Base-by-base conservation (phyloP, 495 filamentous ascomycete species). In the Glutinoglossum americanum region DNA sequence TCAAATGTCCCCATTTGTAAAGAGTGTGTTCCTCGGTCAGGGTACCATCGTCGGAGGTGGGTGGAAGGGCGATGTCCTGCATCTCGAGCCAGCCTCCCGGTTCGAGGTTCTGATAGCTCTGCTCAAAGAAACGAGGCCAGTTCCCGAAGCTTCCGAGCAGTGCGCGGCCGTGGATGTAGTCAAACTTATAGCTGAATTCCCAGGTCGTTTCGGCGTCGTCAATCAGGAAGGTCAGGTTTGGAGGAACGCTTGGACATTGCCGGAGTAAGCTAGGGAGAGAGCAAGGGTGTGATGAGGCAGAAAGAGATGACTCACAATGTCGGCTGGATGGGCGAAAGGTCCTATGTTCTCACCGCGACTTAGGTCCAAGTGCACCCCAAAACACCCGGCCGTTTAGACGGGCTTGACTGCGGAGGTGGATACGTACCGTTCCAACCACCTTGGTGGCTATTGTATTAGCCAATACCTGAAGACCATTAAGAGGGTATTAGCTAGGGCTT, bases 51-150 rank as follows among this genome's bases (percentile, higher is more conserved):
- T 76, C 76, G 25, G 77, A 77, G 56, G 70, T 70, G 39, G 72
- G 66, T 51, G 67, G 68, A 3, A 71, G 67, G 53, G 80, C 71
- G 51, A 45, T 37, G 9, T 80, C 75, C 39, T 78, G 72, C 23
- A 80, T 70, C 65, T 85, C 82, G 56, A 80, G 66, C 59, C 72
- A 82, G 25, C 80, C 82, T 15, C 78, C 75, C 3, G 80, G 79
- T 27, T 71, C 70, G 3, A 81, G 67, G 55, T 76, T 72, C 59
- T 73, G 64, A 54, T 69, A 73, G 25, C 67, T 67, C 54, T 76
- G 72, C 17, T 60, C 55, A 51, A 82, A 68, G 2, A 85, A 65
- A 23, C 63, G 66, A 39, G 76, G 72, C 71, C 80, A 81, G 67
- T 87, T 73, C 17, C 69, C 69, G 54, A 88, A 76, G 51, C 70